phyloP scores from a whole-genome alignment of 116 monocot genomes.

The Phalaenopsis hybrid region DNA sequence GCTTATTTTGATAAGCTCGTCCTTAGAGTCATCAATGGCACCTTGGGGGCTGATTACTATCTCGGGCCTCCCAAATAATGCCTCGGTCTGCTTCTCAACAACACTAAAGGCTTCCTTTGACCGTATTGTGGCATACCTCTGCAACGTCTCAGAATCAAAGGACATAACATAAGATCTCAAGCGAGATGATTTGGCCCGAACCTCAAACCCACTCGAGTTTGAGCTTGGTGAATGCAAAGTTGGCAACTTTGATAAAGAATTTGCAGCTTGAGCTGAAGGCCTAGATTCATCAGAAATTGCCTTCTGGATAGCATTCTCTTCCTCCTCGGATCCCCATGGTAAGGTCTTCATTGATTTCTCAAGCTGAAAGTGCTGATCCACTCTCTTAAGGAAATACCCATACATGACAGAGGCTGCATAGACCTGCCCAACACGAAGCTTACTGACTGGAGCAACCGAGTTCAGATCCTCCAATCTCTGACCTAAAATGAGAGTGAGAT shows the following conservation, averaged over 20 bases:
- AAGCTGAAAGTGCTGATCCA: conserved; percentile 80
- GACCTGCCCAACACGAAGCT: conserved; percentile 64
- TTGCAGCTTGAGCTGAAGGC: conserved; percentile 21
- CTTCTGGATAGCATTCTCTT: conserved; percentile 32
- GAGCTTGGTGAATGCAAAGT: conserved; percentile 25
- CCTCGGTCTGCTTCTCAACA: conserved; percentile 84
- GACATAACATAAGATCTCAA: conserved; percentile 79
- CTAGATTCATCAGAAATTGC: conserved; percentile 33
- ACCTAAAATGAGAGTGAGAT: conserved; percentile 60
- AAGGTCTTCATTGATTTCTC: conserved; percentile 88
- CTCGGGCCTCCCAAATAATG: conserved; percentile 75
- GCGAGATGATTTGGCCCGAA: conserved; percentile 34
- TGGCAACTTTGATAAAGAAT: conserved; percentile 36
- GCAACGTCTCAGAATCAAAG: conserved; percentile 75
- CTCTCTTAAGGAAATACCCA: conserved; percentile 87
- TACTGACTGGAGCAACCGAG: conserved; percentile 58
- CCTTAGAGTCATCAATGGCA: conserved; percentile 64
- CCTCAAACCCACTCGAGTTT: conserved; percentile 9
- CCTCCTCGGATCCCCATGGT: conserved; percentile 58
- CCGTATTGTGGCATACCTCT: conserved; percentile 67
- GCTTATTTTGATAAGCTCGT: conserved; percentile 63
- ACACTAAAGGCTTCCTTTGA: conserved; percentile 74
- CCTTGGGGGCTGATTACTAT: conserved; percentile 54
- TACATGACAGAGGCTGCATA: conserved; percentile 98
- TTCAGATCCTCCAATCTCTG: conserved; percentile 33